These are phyloP conservation scores for Solanum dulcamara DNA, from an alignment of 257 asterid genomes.

Conservation along the genomic window DNA sequence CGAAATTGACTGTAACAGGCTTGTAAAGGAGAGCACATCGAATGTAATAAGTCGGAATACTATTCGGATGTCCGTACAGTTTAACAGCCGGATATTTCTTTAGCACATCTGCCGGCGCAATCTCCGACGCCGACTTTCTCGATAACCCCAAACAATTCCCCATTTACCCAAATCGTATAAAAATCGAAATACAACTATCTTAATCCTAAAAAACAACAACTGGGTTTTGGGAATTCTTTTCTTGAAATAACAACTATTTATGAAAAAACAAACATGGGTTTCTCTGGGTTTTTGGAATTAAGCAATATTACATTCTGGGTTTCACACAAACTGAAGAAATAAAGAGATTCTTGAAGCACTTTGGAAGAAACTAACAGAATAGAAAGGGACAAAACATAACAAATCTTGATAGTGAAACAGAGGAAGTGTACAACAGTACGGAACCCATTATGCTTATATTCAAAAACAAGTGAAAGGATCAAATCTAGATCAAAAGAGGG, in stretches of 20 bases:
- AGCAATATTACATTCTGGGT: background rate
- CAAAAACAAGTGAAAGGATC: background rate
- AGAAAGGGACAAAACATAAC: background rate
- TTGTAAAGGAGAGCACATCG: conserved; percentile 74
- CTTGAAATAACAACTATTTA: background rate
- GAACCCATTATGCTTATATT: background rate
- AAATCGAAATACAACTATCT: background rate
- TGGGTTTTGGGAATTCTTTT: background rate
- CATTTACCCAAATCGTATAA: conserved; percentile 26
- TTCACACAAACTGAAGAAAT: background rate
- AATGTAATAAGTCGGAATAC: conserved; percentile 61
- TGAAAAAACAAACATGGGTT: background rate
- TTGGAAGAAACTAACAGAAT: background rate
- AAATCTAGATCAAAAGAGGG: background rate
- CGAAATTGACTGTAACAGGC: conserved; percentile 54
- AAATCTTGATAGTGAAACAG: background rate
- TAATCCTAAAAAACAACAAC: background rate
- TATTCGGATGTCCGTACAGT: conserved; percentile 61
- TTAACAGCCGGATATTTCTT: conserved; percentile 46
- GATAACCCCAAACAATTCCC: conserved; percentile 54
- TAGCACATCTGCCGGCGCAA: conserved; percentile 58
- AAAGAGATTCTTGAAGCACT: background rate
- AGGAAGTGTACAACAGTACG: background rate
- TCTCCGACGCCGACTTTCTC: conserved; percentile 62
- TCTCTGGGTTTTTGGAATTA: background rate